phyloP scores from a whole-genome alignment of 805 yeast species.

The Maudiozyma turicensis region DNA sequence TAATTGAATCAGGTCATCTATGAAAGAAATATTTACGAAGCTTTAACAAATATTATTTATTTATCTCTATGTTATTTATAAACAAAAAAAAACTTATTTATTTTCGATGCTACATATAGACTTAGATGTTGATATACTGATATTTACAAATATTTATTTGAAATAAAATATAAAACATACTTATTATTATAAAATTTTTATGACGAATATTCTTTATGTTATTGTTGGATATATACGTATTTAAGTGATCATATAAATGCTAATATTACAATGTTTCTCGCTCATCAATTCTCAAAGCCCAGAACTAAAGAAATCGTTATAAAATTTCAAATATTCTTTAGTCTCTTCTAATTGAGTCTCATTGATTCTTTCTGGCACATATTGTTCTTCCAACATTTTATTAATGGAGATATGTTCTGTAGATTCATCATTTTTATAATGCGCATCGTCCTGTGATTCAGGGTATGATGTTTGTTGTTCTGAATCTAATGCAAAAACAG shows the following conservation, averaged over 20 bases:
- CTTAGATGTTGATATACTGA: conserved; percentile 1
- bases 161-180: not conserved
- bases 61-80: not conserved
- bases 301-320: conserved; percentile 16
- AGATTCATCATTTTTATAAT: not conserved
- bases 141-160: not conserved
- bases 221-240: not conserved
- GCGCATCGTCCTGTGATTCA: not conserved
- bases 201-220: not conserved
- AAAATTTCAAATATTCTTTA: conserved; percentile 25
- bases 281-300: conserved; percentile 1
- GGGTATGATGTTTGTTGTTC: conserved; percentile 5
- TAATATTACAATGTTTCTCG: not conserved
- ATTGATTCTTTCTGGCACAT: conserved; percentile 13
- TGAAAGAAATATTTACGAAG: not conserved
- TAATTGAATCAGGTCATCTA: not conserved
- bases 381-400: conserved; percentile 1
- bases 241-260: not conserved
- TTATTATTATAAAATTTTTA: not conserved
- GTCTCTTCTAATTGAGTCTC: conserved; percentile 22
- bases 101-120: not conserved
- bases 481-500: conserved; percentile 2
- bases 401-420: conserved; percentile 1
- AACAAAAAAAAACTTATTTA: not conserved
- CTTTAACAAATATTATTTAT: not conserved